Evolutionary conservation across 2,329 filamentous ascomycete genomes (phyloP), one percentile per base, ranked within the genome.

Genomic region (Epichloe bromicola): DNA sequence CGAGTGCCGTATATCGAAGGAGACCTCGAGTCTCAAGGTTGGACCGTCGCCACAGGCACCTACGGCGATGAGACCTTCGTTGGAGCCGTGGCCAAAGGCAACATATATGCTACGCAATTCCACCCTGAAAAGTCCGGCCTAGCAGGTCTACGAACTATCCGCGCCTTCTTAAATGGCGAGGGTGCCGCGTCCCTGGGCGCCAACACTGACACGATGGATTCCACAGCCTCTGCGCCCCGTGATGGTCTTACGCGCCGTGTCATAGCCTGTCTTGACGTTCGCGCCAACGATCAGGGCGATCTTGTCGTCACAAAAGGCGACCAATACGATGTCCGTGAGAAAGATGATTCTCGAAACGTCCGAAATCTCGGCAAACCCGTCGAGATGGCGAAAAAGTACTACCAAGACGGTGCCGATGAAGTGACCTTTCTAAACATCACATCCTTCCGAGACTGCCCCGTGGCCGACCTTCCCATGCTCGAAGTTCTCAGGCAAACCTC

Each of bases 381-480:
- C 46, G 89, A 95, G 57, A 86, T 98, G 79, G 93, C 93, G 8
- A 82, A 81, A 68, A 82, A 80, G 61, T 98, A 98, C 74, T 98
- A 97, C 73, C 85, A 94, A 63, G 88, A 95, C 70, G 93, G 93
- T 53, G 90, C 93, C 12, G 93, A 98, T 68, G 93, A 98, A 70
- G 80, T 98, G 51, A 95, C 91, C 1, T 98, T 98, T 68, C 77
- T 98, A 58, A 98, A 98, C 75, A 98, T 98, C 64, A 98, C 91
- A 1, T 93, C 86, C 19, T 98, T 98, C 78, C 84, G 93, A 55
- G 93, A 97, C 72, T 95, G 89, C 57, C 93, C 93, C 7, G 70
- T 97, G 12, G 87, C 84, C 57, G 93, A 98, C 70, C 74, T 90
- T 3, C 93, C 93, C 7, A 98, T 98, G 93, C 81, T 98, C 48